phyloP scores from a whole-genome alignment of 2,329 filamentous ascomycete genomes.

The Pyricularia sp. region DNA sequence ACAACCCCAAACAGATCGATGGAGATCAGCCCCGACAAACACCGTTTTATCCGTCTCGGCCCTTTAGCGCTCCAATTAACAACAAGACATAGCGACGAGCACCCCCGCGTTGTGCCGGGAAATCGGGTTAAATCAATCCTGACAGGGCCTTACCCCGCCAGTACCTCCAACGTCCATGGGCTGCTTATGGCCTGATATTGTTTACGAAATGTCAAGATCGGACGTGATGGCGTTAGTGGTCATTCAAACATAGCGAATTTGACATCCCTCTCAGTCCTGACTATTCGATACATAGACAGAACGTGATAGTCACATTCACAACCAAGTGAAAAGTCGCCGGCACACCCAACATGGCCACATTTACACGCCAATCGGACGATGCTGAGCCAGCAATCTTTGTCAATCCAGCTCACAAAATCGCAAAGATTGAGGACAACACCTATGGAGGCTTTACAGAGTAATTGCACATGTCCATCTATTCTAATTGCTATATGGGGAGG shows the following conservation, averaged over 20 bases:
- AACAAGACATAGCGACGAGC: neutral
- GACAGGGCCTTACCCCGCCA: neutral
- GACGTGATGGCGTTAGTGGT: neutral
- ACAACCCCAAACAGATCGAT: neutral
- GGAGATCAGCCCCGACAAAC: neutral
- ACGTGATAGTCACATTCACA: neutral
- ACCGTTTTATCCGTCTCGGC: neutral
- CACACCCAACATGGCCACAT: constrained; percentile 49
- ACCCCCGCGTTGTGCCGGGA: neutral
- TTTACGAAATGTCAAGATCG: neutral
- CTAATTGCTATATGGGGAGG: too few species aligned
- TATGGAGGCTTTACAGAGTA: constrained; percentile 80
- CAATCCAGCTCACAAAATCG: constrained; percentile 50
- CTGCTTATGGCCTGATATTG: neutral
- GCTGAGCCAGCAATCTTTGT: constrained; percentile 52
- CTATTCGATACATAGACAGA: neutral
- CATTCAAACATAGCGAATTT: neutral
- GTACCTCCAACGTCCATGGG: neutral
- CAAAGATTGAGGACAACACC: constrained; percentile 66
- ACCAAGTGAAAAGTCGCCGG: neutral
- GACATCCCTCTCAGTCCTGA: neutral
- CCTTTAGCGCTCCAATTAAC: neutral
- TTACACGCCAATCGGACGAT: constrained; percentile 50
- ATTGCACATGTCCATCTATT: constrained; percentile 13
- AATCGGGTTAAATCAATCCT: neutral